phyloP scores from a whole-genome alignment of 1,284 basidiomycete genomes.

The Ceratobasidium sp. region DNA sequence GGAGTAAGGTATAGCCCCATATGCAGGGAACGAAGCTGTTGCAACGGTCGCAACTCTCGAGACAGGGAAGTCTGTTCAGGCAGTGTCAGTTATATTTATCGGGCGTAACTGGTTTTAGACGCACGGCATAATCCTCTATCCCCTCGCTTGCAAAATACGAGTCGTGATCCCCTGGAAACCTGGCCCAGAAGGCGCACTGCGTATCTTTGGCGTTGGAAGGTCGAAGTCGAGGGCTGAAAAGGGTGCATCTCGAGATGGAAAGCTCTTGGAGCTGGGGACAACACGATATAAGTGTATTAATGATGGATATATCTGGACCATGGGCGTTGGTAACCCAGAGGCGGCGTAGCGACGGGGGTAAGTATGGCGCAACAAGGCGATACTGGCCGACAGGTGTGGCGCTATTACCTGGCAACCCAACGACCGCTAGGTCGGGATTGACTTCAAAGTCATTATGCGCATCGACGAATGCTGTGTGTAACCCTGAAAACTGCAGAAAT shows the following conservation, averaged over 20 bases:
- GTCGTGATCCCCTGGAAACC: constrained; percentile 35
- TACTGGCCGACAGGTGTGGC: constrained; percentile 25
- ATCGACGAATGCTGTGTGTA: constrained; percentile 13
- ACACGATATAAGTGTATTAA: constrained; percentile 11
- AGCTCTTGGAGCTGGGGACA: constrained; percentile 33
- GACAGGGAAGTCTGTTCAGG: background rate
- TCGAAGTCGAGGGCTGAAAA: constrained; percentile 29
- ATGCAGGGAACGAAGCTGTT: background rate
- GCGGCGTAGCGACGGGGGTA: constrained; percentile 29
- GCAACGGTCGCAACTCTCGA: constrained; percentile 2
- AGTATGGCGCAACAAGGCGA: constrained; percentile 17
- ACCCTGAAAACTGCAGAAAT: background rate
- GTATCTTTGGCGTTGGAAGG: background rate
- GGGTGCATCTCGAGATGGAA: constrained; percentile 29
- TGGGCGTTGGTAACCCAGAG: constrained; percentile 28
- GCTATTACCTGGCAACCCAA: background rate
- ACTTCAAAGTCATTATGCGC: constrained; percentile 23
- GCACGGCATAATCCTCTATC: constrained; percentile 31
- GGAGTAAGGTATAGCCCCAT: constrained; percentile 36
- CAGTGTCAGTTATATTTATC: background rate
- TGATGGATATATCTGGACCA: constrained; percentile 33
- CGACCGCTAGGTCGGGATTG: background rate
- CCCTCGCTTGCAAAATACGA: constrained; percentile 41
- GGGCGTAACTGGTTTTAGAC: background rate
- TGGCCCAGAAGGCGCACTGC: constrained; percentile 16